Evolutionary conservation across 2,329 filamentous ascomycete species (phyloP), one percentile per base, ranked within the genome.

Genomic region (Sporothrix curviconia): DNA sequence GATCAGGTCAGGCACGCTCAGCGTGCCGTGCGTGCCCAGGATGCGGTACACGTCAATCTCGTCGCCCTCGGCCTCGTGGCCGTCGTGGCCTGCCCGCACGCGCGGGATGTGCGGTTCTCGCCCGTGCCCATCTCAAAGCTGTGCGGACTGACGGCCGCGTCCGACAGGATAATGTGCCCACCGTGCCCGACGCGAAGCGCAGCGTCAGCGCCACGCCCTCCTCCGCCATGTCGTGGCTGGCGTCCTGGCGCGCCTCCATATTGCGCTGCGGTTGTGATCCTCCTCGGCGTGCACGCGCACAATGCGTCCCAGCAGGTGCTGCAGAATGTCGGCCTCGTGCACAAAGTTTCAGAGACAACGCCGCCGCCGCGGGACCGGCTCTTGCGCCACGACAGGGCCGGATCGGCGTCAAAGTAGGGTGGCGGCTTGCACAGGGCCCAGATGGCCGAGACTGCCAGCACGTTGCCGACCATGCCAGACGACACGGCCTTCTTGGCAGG

Each of bases 241-340:
- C 24, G 14, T 40, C 24, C 24, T 32, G 46, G 46, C 46, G 30
- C 3, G 19, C 46, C 0, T n/a, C 24, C 12, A 11, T 15, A 9
- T 32, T 43, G 8, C 81, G 71, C 34, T 75, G 74, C 0, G 76
- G 72, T n/a, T 0, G 65, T 49, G 0, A 72, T 76, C 51, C n/a
- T 71, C 68, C 61, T 84, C 77, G 0, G 78, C 80, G 34, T 78
- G 75, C 0, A 84, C 76, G 0, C 76, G 70, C 0, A 65, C 64
- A 25, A 85, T 78, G 0, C 78, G 75, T 0, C 80, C 80, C 25
- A 84, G 74, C 1, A 84, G 68, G 65, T 78, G 76, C 47, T 83
- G 80, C 17, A 85, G 68, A 0, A 83, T 68, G 59, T 84, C 82
- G 39, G 84, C 69, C 51, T 85, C 82, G 63, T 85, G 81, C n/a